Evolutionary conservation across 2,329 filamentous ascomycete species (phyloP), one percentile per base, ranked within the genome.

Genomic region (Fonsecaea nubica): DNA sequence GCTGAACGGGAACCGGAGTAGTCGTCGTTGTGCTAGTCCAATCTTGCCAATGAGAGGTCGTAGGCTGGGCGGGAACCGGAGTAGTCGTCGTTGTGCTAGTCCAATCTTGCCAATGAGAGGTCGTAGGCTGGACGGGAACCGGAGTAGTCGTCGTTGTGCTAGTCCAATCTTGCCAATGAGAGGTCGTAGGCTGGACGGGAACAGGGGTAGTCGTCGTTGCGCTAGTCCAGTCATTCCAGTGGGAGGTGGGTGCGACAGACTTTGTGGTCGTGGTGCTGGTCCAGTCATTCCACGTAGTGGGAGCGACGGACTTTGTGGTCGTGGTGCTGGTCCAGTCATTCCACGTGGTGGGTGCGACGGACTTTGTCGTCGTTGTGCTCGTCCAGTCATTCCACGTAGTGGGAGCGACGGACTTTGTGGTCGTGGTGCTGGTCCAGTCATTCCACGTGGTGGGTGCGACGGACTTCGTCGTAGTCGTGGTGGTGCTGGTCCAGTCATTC

Each of bases 211-310:
- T 48, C 21, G 40, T 56, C 12, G 68, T 68, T 45, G 63, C 52
- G 33, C 58, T 33, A 58, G 67, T 65, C 64, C 62, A 62, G 42
- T 65, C 63, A 25, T 36, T 53, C 66, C 66, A 62, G n/a, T n/a
- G n/a, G n/a, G n/a, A n/a, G n/a, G 77, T 76, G 52, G 64, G 72
- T 58, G 73, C 75, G 61, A 77, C 61, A 53, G 53, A 58, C 12
- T 54, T 65, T 54, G 58, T 62, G 25, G 50, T 56, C 18, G 52
- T 65, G 45, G 58, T 62, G 25, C 65, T 58, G 38, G 30, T 30
- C 57, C n/a, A 58, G 21, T 58, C 63, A 56, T n/a, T 38, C 38
- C 36, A 58, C 48, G 10, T 45, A 15, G 48, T 35, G 45, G 54
- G 56, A 54, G 32, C 18, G 42, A 25, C 21, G 2, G 21, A 25